Base-by-base conservation (phyloP, 1,139 yeast genomes). In the Blastobotrys aristatus region DNA sequence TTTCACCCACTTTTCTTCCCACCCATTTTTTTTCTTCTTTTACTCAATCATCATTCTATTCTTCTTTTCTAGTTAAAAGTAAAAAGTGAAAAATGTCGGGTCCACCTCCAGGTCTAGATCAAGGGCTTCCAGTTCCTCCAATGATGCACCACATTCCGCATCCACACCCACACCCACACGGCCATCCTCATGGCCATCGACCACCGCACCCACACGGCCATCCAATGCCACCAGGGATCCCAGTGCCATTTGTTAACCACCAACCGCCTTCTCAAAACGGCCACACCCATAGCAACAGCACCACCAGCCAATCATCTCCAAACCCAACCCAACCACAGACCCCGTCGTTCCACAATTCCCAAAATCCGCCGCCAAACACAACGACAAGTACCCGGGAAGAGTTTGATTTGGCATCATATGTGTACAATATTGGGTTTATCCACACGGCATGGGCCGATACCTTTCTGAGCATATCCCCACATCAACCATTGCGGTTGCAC, bases 391-490 rank as follows among this genome's bases (percentile, higher is more conserved):
- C n/a, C n/a, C 29, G 16, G 5, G 29, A 24, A 29, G 35, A 40
- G 29, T 48, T 48, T 24, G 66, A 64, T 43, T 53, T 64, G 26
- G 52, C 57, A 13, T 53, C 64, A 4, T 64, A 64, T 48, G 60
- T 63, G 13, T 65, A 64, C 47, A 59, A 61, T 29, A 63, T 62
- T 10, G 69, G 69, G 3, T 65, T 65, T 50, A 51, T 63, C 26
- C 67, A 65, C 51, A 67, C 65, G 6, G 67, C 68, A 10, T 65
- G 69, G 69, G 65, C 68, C 3, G 69, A 65, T 43, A 64, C 68
- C 11, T 57, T 62, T 36, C 55, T 65, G 31, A 53, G 48, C 22
- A 56, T 65, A 32, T 50, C 59, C 3, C 61, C 59, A 20, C 57
- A 58, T 42, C 65, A 64, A 13, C 57, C 60, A 10, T 52, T 65